These are phyloP conservation scores for Colletotrichum cordylinicola DNA, from an alignment of 2,329 filamentous ascomycete genomes.

Conservation along the genomic window DNA sequence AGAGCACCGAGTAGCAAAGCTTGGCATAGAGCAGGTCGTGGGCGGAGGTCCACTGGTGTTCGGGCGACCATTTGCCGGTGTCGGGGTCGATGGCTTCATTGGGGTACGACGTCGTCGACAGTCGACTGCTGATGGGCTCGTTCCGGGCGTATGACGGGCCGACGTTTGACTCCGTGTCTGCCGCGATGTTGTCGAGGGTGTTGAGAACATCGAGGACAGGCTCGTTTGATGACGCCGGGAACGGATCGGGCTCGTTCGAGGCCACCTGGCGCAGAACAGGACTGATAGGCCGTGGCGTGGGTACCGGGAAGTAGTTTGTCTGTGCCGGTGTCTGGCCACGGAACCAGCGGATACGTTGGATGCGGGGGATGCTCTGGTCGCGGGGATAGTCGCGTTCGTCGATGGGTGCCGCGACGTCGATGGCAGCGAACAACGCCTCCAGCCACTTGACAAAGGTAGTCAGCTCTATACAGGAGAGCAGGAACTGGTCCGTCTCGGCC, in stretches of 20 bases:
- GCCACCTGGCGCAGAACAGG: not conserved
- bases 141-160: conserved; percentile 21
- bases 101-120: conserved; percentile 51
- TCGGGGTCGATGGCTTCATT: conserved; percentile 51
- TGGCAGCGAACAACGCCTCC: conserved; percentile 72
- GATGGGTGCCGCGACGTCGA: conserved; percentile 73
- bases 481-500: conserved; percentile 75
- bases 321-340: conserved; percentile 41
- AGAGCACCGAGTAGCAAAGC: conserved; percentile 63
- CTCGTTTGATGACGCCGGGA: conserved; percentile 9
- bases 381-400: conserved; percentile 72
- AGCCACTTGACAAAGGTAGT: conserved; percentile 73
- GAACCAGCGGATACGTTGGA: conserved; percentile 58
- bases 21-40: conserved; percentile 67
- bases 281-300: conserved; percentile 17
- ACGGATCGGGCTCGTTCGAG: not conserved
- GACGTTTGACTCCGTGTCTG: not conserved
- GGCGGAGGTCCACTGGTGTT: conserved; percentile 58
- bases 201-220: conserved; percentile 8
- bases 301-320: conserved; percentile 24
- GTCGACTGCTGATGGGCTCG: conserved; percentile 34
- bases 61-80: conserved; percentile 62
- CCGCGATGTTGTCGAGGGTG: not conserved
- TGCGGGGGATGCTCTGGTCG: conserved; percentile 66
- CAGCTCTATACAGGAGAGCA: conserved; percentile 70